phyloP scores from a whole-genome alignment of 2,329 filamentous ascomycete genomes.

The Pseudogymnoascus sp. region DNA sequence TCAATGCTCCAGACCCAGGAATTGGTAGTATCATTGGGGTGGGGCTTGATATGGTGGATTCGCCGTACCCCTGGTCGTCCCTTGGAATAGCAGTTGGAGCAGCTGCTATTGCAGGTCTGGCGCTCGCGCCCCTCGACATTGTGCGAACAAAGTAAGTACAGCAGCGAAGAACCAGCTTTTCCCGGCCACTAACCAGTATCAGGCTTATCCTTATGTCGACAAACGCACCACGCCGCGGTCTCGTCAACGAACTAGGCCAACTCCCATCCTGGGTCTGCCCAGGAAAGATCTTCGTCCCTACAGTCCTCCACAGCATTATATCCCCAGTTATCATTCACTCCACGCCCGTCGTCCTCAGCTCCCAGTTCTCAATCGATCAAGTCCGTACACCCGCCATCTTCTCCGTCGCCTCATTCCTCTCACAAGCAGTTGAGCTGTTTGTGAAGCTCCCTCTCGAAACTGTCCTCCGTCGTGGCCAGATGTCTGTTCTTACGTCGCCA shows the following conservation, averaged over 20 bases:
- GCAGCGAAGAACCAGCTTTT: not conserved
- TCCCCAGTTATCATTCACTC: conserved; percentile 76
- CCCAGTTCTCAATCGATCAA: conserved; percentile 76
- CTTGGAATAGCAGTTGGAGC: conserved; percentile 61
- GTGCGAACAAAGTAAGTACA: conserved; percentile 59
- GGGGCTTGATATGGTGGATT: conserved; percentile 60
- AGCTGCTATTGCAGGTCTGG: conserved; percentile 63
- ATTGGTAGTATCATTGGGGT: conserved; percentile 37
- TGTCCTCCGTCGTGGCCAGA: conserved; percentile 79
- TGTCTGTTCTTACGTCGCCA: conserved; percentile 53
- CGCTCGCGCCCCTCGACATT: conserved; percentile 81
- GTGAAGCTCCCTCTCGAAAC: conserved; percentile 88
- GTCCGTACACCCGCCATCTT: conserved; percentile 74
- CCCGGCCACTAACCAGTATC: conserved; percentile 23
- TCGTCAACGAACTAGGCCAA: conserved; percentile 61
- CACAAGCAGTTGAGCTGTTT: conserved; percentile 71
- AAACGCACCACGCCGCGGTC: conserved; percentile 66
- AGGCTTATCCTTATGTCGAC: conserved; percentile 77
- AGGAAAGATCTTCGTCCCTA: conserved; percentile 66
- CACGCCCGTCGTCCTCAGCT: conserved; percentile 75
- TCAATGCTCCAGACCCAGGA: conserved; percentile 81
- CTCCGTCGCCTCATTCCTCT: conserved; percentile 71
- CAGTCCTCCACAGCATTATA: conserved; percentile 74
- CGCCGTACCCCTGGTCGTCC: conserved; percentile 73
- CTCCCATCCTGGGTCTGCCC: conserved; percentile 72